phyloP scores from a whole-genome alignment of 2,329 filamentous ascomycete genomes.

The Lecanosticta acicola region DNA sequence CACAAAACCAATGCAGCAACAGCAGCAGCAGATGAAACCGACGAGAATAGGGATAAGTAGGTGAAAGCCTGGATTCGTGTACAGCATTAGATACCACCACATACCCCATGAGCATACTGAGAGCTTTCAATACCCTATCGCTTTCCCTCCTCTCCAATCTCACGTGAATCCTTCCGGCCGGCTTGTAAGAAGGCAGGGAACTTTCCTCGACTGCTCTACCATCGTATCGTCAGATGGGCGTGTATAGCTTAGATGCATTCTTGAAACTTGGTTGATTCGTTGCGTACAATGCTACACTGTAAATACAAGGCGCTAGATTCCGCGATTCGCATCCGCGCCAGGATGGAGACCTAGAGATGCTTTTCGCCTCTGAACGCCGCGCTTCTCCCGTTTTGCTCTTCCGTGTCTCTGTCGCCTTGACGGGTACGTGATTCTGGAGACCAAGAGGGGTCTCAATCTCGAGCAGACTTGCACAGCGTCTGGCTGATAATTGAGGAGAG shows the following conservation, averaged over 20 bases:
- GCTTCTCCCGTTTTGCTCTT: conserved; percentile 3
- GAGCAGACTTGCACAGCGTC: background rate
- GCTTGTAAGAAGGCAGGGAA: background rate
- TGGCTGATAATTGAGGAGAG: background rate
- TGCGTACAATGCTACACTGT: background rate
- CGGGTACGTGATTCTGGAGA: background rate
- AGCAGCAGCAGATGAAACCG: background rate
- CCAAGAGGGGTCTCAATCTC: too few species aligned
- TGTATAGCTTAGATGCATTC: background rate
- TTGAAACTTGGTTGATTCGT: background rate
- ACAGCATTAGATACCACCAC: conserved; percentile 5
- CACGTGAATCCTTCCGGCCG: background rate
- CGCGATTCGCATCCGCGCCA: background rate
- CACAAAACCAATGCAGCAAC: background rate
- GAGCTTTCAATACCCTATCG: background rate
- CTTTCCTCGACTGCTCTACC: too few species aligned
- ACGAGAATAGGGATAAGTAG: background rate
- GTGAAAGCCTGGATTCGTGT: conserved; percentile 1
- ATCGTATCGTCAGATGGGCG: too few species aligned
- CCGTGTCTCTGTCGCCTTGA: background rate
- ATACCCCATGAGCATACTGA: background rate
- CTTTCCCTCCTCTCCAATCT: background rate
- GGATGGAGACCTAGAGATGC: background rate
- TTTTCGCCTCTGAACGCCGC: conserved; percentile 9
- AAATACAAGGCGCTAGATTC: background rate